These are phyloP conservation scores for Barnettozyma californica DNA, from an alignment of 805 yeast genomes.

Conservation along the genomic window DNA sequence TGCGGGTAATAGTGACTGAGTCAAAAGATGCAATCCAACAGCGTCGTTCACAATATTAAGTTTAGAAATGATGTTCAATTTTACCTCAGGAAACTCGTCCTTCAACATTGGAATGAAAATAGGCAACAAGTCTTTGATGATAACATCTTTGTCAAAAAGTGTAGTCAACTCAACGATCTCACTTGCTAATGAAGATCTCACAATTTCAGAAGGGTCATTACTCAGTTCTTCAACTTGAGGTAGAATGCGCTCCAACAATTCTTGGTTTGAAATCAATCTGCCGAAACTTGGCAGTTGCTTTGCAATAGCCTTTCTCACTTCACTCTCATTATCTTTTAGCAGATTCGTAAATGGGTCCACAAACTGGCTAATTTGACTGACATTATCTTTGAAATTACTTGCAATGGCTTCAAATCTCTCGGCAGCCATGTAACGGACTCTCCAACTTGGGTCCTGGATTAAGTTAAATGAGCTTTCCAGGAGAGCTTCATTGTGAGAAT, in stretches of 20 bases:
- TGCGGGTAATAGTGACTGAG: constrained; percentile 89
- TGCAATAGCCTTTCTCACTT: constrained; percentile 91
- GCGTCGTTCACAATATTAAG: constrained; percentile 89
- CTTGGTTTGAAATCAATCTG: constrained; percentile 43
- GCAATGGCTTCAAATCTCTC: constrained; percentile 81
- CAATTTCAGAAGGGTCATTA: constrained; percentile 88
- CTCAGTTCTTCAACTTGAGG: constrained; percentile 82
- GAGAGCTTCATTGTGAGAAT: constrained; percentile 55
- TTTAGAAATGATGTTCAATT: constrained; percentile 89
- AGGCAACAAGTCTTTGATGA: constrained; percentile 79
- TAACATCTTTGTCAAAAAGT: constrained; percentile 74
- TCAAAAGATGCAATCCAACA: constrained; percentile 82
- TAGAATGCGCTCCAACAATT: constrained; percentile 63
- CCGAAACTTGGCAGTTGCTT: constrained; percentile 82
- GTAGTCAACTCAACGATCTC: constrained; percentile 86
- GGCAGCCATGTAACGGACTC: constrained; percentile 98
- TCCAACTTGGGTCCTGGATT: constrained; percentile 90
- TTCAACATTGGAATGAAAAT: constrained; percentile 88
- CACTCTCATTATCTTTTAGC: constrained; percentile 92
- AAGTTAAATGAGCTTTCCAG: constrained; percentile 62
- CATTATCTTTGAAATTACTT: constrained; percentile 51
- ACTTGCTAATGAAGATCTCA: constrained; percentile 86
- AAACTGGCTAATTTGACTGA: constrained; percentile 46
- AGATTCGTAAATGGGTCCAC: constrained; percentile 61
- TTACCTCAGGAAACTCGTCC: constrained; percentile 95